Evolutionary conservation across 179 eudicot species (phyloP), one percentile per base, ranked within the genome.

Genomic region (Sideroxylon spinosum): DNA sequence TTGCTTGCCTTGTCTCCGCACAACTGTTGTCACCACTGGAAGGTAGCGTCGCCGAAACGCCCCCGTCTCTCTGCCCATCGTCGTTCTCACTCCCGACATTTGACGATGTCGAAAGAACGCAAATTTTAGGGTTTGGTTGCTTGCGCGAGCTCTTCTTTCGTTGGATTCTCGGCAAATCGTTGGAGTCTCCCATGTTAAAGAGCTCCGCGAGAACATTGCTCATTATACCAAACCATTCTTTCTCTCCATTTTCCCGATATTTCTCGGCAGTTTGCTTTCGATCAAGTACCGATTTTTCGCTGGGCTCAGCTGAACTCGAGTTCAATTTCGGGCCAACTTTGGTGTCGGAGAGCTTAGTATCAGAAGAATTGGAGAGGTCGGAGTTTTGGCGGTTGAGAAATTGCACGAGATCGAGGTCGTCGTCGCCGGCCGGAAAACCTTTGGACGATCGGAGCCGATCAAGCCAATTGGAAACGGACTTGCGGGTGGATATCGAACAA

Each of bases 381-480:
- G 74, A 71, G 79, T 76, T 71, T 9, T 37, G 22, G 85, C 66
- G 71, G 17, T 80, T 67, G 22, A 90, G 83, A 63, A 88, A 89
- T 6, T 87, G 87, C 52, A 86, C 89, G 65, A 90, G 93, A 84
- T 88, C 85, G 76, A 74, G 55, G 60, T 83, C 77, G 48, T 83
- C 77, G 48, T 71, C 61, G 17, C 85, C 83, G 78, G 85, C 74
- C 14, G 91, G 88, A 63, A 92, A 92, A 13, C 97, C 97, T 48
- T 84, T 80, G 52, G 94, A 88, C 7, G 85, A 81, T 48, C 91
- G 91, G 86, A 92, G 89, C 55, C 94, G 92, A 83, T 86, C 92
- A 50, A 92, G 88, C 94, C 94, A 92, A 59, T 80, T 84, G 1
- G 89, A 86, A 68, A 87, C 69, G 64, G 91, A 82, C 64, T 84